phyloP scores from a whole-genome alignment of 441 rosid species.

The Corymbia citriodora region DNA sequence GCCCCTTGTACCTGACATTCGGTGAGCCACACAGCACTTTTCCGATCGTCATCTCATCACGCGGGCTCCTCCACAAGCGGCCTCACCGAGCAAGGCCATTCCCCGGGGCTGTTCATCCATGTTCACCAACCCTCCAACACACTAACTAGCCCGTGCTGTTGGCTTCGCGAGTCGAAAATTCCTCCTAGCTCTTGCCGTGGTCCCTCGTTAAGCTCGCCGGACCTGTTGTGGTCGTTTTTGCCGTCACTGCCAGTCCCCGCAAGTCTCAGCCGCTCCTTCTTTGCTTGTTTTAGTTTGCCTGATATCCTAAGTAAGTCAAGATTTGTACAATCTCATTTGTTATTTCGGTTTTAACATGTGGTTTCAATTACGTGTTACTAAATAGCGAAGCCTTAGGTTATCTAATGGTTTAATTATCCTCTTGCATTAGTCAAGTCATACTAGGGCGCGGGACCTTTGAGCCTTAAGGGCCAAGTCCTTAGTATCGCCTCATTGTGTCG shows the following conservation, averaged over 20 bases:
- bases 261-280: not conserved
- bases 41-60: not conserved
- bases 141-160: not conserved
- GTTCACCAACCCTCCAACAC: not conserved
- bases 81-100: not conserved
- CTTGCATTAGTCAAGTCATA: not conserved
- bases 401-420: not conserved
- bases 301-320: not conserved
- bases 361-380: no score
- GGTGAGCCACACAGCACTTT: no score
- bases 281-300: not conserved
- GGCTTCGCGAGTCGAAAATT: not conserved
- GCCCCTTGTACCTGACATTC: not conserved
- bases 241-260: not conserved
- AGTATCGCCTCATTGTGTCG: not conserved
- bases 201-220: not conserved
- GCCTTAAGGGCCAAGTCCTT: not conserved
- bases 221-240: no score
- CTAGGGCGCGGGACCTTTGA: not conserved
- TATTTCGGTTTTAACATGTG: not conserved
- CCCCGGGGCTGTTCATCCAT: not conserved
- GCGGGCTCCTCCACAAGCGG: not conserved
- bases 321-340: not conserved
- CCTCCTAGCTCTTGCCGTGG: not conserved
- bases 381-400: not conserved